Percentiles rank a stretch among this genome's conserved stretches.
These are phyloP conservation scores for Clarireedia hainanense DNA, from an alignment of 2,329 filamentous ascomycete genomes.

Conservation along the genomic window DNA sequence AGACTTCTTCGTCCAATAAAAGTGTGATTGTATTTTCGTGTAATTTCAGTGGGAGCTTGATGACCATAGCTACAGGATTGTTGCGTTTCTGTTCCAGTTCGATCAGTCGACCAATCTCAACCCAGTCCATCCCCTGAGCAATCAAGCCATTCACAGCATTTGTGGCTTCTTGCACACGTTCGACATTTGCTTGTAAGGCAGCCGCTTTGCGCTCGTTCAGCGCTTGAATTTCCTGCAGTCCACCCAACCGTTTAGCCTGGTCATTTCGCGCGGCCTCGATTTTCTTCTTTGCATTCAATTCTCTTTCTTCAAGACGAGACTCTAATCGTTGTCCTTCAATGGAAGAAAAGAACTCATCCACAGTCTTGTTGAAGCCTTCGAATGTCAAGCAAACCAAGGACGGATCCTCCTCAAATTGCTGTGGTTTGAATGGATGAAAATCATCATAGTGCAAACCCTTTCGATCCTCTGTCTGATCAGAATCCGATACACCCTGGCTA, in stretches of 20 bases:
- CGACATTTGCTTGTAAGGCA: conserved; percentile 83
- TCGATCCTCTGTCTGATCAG: conserved; percentile 31
- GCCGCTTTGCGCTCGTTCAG: conserved; percentile 82
- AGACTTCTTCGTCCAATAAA: conserved; percentile 58
- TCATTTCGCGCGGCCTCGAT: conserved; percentile 78
- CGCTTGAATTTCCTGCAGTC: conserved; percentile 71
- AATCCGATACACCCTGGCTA: conserved; percentile 19
- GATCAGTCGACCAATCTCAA: conserved; percentile 79
- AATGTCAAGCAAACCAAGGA: conserved; percentile 65
- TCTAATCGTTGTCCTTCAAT: conserved; percentile 90
- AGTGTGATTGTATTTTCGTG: conserved; percentile 85
- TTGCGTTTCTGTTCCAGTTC: conserved; percentile 74
- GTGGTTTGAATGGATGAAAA: conserved; percentile 85
- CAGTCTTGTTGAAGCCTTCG: conserved; percentile 81
- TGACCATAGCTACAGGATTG: conserved; percentile 81
- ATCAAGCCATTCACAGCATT: conserved; percentile 90
- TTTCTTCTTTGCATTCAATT: conserved; percentile 74
- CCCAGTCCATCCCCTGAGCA: conserved; percentile 94
- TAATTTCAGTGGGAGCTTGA: conserved; percentile 80
- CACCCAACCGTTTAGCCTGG: conserved; percentile 77
- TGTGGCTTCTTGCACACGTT: conserved; percentile 86
- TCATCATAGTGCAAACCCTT: conserved; percentile 71
- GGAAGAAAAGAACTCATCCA: conserved; percentile 96
- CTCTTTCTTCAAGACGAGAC: conserved; percentile 72
- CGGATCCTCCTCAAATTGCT: conserved; percentile 65